Evolutionary conservation across 306 rosid species (phyloP).

Genomic region (Citrullus mucosospermus): DNA sequence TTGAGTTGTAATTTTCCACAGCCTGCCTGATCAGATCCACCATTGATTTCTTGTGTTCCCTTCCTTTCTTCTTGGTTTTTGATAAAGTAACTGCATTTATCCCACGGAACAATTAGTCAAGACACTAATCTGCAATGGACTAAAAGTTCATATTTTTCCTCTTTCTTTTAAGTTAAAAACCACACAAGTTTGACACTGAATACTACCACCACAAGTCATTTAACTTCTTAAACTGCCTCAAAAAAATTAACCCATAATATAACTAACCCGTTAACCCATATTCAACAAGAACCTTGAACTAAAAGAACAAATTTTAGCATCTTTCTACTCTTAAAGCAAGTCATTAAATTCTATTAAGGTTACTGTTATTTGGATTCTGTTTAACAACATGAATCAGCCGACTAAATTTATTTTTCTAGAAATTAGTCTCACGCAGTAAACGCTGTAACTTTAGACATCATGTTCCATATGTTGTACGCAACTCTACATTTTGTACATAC

Average conservation of each 20-base stretch:
- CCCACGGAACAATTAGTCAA: neutral
- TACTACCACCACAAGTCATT: neutral
- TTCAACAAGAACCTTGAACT: neutral
- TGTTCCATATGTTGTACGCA: neutral
- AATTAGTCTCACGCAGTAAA: neutral
- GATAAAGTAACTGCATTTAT: slow-evolving; percentile 66
- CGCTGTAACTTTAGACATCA: neutral
- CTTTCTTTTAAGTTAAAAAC: neutral
- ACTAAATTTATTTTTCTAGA: neutral
- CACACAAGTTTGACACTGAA: neutral
- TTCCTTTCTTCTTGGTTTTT: slow-evolving; percentile 86
- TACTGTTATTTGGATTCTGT: neutral
- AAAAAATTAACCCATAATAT: neutral
- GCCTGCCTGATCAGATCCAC: slow-evolving; percentile 54
- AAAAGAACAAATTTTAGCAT: neutral
- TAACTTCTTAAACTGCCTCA: neutral
- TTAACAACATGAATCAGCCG: neutral
- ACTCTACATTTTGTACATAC: neutral
- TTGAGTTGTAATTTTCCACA: slow-evolving; percentile 47
- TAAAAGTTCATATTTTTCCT: neutral
- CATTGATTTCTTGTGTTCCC: slow-evolving; percentile 62
- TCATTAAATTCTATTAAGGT: neutral
- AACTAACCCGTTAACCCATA: neutral
- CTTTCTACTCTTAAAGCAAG: neutral
- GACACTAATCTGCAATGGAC: neutral